Conservation (phyloP, 164 flowering plant species). For the Nymphaea colorata region DNA sequence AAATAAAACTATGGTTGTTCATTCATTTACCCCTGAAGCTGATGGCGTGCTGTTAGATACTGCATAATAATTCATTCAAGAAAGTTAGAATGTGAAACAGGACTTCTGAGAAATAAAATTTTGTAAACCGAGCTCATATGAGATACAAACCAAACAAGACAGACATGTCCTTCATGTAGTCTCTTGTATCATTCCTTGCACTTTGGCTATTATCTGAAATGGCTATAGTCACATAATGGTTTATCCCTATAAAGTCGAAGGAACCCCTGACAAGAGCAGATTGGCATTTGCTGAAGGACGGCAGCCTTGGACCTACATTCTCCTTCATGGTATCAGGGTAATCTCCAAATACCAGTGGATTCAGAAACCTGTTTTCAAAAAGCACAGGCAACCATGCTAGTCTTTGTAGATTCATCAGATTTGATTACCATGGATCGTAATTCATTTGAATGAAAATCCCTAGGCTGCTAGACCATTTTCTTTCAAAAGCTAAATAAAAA, state of each 20-base stretch:
- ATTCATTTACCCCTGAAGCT: background rate
- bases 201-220: constrained; percentile 24
- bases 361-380: constrained; percentile 18
- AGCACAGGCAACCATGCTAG: too few species aligned
- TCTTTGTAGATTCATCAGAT: too few species aligned
- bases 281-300: constrained; percentile 28
- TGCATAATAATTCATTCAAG: background rate
- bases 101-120: background rate
- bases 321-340: constrained; percentile 38
- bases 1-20: background rate
- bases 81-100: background rate
- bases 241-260: constrained; percentile 46
- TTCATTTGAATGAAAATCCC: too few species aligned
- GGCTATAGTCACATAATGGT: constrained; percentile 21
- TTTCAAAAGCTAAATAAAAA: too few species aligned
- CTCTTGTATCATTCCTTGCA: constrained; percentile 22
- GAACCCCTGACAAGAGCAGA: constrained; percentile 40
- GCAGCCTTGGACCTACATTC: constrained; percentile 33
- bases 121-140: background rate
- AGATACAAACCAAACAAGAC: constrained; percentile 5
- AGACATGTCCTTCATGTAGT: constrained; percentile 23
- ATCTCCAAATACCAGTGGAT: constrained; percentile 37
- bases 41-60: background rate
- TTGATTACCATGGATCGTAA: too few species aligned
- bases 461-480: too few species aligned